These are phyloP conservation scores for Dissophora ornata DNA, from an alignment of 192 early-diverging fungal genomes.

Conservation along the genomic window DNA sequence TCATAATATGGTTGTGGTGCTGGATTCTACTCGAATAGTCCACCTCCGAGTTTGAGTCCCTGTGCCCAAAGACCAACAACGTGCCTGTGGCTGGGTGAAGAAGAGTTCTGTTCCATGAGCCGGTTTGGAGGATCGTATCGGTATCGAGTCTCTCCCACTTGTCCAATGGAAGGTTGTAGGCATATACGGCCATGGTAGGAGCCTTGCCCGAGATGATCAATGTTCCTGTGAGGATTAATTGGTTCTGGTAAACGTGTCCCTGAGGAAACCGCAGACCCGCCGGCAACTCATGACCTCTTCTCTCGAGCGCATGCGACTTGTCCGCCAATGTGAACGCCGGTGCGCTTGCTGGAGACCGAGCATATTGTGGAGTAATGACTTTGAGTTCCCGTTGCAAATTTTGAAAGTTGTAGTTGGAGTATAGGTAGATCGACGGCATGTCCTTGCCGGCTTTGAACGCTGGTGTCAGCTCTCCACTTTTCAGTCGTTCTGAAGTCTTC, in stretches of 20 bases:
- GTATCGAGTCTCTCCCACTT: conserved; percentile 45
- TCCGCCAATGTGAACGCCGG: conserved; percentile 31
- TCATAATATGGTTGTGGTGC: conserved; percentile 41
- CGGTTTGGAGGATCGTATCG: conserved; percentile 20
- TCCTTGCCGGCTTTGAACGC: conserved; percentile 40
- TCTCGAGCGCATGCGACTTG: conserved; percentile 20
- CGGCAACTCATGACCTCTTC: conserved; percentile 10
- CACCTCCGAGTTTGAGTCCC: conserved; percentile 23
- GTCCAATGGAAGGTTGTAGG: conserved; percentile 11
- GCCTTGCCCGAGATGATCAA: conserved; percentile 28
- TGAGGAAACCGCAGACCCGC: conserved; percentile 49
- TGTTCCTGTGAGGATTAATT: conserved; percentile 42
- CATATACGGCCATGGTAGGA: conserved; percentile 38
- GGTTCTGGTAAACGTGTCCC: conserved; percentile 48
- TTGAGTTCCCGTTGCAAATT: conserved; percentile 45
- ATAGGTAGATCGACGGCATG: conserved; percentile 38
- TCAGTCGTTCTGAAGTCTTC: conserved; percentile 30
- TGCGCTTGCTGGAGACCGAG: conserved; percentile 2
- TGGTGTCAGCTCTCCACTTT: conserved; percentile 37
- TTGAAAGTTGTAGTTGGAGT: conserved; percentile 53
- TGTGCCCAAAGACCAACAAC: conserved; percentile 38
- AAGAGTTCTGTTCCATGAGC: conserved; percentile 44
- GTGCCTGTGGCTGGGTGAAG: conserved; percentile 47
- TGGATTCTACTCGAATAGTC: conserved; percentile 45
- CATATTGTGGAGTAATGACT: conserved; percentile 28